Base-by-base conservation (phyloP, 192 early-diverging fungal genomes). In the Geosiphon pyriformis region DNA sequence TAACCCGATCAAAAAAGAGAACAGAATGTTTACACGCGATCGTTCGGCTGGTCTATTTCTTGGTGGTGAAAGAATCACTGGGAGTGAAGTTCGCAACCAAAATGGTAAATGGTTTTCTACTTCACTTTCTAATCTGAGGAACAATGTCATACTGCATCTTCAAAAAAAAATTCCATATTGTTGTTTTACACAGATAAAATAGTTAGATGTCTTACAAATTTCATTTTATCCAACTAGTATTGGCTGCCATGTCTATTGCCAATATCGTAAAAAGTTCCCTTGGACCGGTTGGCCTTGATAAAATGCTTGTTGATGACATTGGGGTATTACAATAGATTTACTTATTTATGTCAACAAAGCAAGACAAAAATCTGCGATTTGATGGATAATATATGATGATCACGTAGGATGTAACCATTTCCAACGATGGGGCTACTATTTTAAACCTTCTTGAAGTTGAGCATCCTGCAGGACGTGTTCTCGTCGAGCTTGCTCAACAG, bases 291-390 rank as follows among this genome's bases (percentile, higher is more conserved):
- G 97, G 97, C 18, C 84, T 99, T 42, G 97, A 99, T 79, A 99
- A 99, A 83, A 99, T 99, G 97, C 75, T 99, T 57, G 97, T 99
- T 17, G 95, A 99, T 77, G 97, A 99, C 70, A 94, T 99, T 78
- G 97, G 97, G 59, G 92, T 77, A 51, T 57, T 20, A 48, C 49
- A 57, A 23, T 30, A 34, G 30, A 22, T 48, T 54, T 26, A 32
- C 26, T 31, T 42, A 51, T 53, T 12, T 48, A 54, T 6, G 2
- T 26, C 4, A 12, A 37, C 17, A 27, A 48, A 61, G n/a, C 18
- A 26, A 23, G 31, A 29, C 7, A 35, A 66, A 20, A 52, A 62
- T 30, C 31, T 64, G n/a, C 4, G 27, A 10, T 66, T 17, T 25
- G 20, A 54, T 52, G 15, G 6, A 70, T 61, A 25, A 2, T 35